phyloP scores from a whole-genome alignment of 148 eudicot genomes.

The Persicaria tinctoria region DNA sequence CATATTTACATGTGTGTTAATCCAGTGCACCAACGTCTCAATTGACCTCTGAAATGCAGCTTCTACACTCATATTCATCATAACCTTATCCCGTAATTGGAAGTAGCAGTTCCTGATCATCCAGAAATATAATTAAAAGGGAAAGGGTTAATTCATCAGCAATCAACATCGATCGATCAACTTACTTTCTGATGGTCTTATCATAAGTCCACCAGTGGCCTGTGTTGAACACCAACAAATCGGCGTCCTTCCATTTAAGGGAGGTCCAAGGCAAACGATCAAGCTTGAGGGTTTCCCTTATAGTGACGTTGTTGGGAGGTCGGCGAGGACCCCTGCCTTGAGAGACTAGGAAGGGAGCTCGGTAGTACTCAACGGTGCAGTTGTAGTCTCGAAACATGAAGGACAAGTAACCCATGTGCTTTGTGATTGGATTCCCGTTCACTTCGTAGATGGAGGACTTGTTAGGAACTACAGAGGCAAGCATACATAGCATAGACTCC shows the following conservation, averaged over 20 bases:
- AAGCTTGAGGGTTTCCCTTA: conserved; percentile 43
- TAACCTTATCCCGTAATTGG: conserved; percentile 55
- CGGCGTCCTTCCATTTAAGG: conserved; percentile 58
- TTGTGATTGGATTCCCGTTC: conserved; percentile 78
- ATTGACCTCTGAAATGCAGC: conserved; percentile 48
- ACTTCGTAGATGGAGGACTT: conserved; percentile 77
- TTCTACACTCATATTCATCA: conserved; percentile 58
- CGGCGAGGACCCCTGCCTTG: conserved; percentile 56
- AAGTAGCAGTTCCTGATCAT: conserved; percentile 57
- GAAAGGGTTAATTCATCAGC: not conserved
- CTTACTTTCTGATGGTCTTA: conserved; percentile 59
- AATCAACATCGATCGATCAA: not conserved
- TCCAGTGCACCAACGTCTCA: conserved; percentile 51
- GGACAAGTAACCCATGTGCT: conserved; percentile 65
- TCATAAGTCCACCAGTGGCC: conserved; percentile 97
- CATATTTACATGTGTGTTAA: conserved; percentile 39
- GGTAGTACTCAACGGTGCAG: conserved; percentile 81
- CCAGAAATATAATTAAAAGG: not conserved
- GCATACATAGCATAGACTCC: conserved; percentile 94
- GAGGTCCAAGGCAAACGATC: conserved; percentile 76
- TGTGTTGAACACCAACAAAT: conserved; percentile 62
- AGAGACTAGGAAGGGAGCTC: conserved; percentile 74
- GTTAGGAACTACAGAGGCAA: conserved; percentile 58
- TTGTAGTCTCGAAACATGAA: conserved; percentile 61
- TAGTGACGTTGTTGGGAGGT: conserved; percentile 30